Conservation (phyloP, 345 rosid genomes). For the Excoecaria agallocha region DNA sequence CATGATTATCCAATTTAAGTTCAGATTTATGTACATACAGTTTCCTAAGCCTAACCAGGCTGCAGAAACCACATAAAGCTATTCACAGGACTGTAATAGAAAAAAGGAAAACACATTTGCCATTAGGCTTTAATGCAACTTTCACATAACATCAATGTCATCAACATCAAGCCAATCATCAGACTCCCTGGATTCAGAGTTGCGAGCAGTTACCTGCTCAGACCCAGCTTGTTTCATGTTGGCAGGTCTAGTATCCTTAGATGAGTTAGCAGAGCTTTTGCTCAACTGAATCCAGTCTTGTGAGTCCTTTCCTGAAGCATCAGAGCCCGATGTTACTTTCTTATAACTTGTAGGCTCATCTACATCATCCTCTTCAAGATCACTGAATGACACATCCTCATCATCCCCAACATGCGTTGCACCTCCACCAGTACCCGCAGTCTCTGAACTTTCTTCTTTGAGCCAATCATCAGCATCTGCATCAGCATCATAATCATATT, state of each 20-base stretch:
- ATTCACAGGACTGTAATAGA: slow-evolving; percentile 31
- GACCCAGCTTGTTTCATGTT: slow-evolving; percentile 29
- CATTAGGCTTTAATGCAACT: slow-evolving; percentile 5
- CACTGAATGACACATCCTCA: slow-evolving; percentile 96
- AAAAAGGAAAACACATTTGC: slow-evolving; percentile 18
- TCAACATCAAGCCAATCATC: slow-evolving; percentile 69
- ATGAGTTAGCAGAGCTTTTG: slow-evolving; percentile 45
- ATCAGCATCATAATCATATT: slow-evolving; percentile 77
- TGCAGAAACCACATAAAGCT: slow-evolving; percentile 27
- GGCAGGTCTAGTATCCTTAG: slow-evolving; percentile 41
- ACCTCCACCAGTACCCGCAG: slow-evolving; percentile 39
- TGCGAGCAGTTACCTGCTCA: slow-evolving; percentile 42
- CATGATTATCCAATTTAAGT: slow-evolving; percentile 23
- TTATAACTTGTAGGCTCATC: slow-evolving; percentile 47
- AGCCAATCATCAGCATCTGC: slow-evolving; percentile 91
- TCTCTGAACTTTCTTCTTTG: slow-evolving; percentile 65
- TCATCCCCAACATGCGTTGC: slow-evolving; percentile 56
- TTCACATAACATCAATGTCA: slow-evolving; percentile 54
- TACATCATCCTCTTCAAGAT: slow-evolving; percentile 88
- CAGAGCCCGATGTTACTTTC: slow-evolving; percentile 48
- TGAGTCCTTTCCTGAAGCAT: slow-evolving; percentile 55
- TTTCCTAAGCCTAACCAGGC: slow-evolving; percentile 25
- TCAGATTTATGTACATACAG: slow-evolving; percentile 43
- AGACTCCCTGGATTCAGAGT: slow-evolving; percentile 52
- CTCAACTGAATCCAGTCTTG: slow-evolving; percentile 60